These are phyloP conservation scores for Cladorrhinum samala DNA, from an alignment of 495 filamentous ascomycete species.

Conservation along the genomic window DNA sequence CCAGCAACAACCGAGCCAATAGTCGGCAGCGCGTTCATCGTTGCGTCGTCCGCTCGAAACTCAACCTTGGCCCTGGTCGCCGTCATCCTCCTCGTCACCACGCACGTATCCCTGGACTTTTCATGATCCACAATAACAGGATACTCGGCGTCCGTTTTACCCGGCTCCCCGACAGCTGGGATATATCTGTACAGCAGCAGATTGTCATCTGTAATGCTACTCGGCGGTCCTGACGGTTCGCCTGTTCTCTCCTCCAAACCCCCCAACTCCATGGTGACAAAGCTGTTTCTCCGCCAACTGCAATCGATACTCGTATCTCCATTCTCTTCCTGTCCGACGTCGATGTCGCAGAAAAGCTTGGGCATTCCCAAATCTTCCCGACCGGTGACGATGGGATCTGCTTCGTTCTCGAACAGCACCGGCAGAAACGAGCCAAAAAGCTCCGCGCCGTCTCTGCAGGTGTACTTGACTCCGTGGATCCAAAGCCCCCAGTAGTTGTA, in stretches of 20 bases:
- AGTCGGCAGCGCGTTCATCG: not conserved
- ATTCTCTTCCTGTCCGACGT: constrained; percentile 33
- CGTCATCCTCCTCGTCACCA: not conserved
- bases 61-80: not conserved
- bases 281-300: constrained; percentile 44
- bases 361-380: constrained; percentile 54
- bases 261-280: constrained; percentile 38
- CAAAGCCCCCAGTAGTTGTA: constrained; percentile 53
- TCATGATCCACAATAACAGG: not conserved
- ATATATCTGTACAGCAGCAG: not conserved
- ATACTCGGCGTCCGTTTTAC: not conserved
- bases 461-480: constrained; percentile 53
- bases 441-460: constrained; percentile 40
- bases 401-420: constrained; percentile 47
- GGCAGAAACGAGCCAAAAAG: constrained; percentile 48
- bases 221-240: constrained; percentile 18
- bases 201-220: constrained; percentile 16
- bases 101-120: not conserved
- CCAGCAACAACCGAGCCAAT: not conserved
- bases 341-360: constrained; percentile 46
- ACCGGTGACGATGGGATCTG: constrained; percentile 48
- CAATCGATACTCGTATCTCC: constrained; percentile 15
- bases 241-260: constrained; percentile 26
- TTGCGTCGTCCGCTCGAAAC: not conserved
- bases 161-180: not conserved